Conservation (phyloP, 2,329 filamentous ascomycete species). For the Apiospora sp. region DNA sequence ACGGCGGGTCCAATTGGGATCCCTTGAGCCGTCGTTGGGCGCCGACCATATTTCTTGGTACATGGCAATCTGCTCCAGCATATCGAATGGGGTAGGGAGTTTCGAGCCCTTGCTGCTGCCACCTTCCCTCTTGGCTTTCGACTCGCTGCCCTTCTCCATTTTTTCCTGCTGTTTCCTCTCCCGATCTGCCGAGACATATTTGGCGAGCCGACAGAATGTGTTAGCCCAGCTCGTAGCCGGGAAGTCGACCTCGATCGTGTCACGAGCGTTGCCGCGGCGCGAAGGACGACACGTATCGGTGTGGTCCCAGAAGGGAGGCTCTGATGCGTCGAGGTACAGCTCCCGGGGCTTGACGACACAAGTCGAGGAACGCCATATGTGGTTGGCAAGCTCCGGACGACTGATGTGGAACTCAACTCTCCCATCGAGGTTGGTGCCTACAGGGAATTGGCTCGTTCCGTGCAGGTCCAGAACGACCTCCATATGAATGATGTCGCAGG, state of each 20-base stretch:
- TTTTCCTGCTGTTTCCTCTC: constrained; percentile 38
- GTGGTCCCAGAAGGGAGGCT: constrained; percentile 54
- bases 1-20: constrained; percentile 60
- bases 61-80: constrained; percentile 70
- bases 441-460: constrained; percentile 63
- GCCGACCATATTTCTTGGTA: constrained; percentile 71
- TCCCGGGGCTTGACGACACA: constrained; percentile 65
- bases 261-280: constrained; percentile 31
- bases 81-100: constrained; percentile 52
- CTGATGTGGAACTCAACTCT: constrained; percentile 67
- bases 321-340: constrained; percentile 53
- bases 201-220: constrained; percentile 64
- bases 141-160: constrained; percentile 1
- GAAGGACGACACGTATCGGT: constrained; percentile 55
- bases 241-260: constrained; percentile 64
- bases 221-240: constrained; percentile 66
- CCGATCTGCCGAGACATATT: constrained; percentile 51
- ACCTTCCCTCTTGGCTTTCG: constrained; percentile 42
- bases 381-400: constrained; percentile 59
- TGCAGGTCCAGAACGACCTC: constrained; percentile 67
- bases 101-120: constrained; percentile 33
- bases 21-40: constrained; percentile 47
- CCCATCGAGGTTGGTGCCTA: constrained; percentile 66
- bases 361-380: constrained; percentile 68
- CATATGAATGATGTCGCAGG: constrained; percentile 68